Base-by-base conservation (phyloP, 2,329 filamentous ascomycete genomes). In the Diplocarpon rosae region DNA sequence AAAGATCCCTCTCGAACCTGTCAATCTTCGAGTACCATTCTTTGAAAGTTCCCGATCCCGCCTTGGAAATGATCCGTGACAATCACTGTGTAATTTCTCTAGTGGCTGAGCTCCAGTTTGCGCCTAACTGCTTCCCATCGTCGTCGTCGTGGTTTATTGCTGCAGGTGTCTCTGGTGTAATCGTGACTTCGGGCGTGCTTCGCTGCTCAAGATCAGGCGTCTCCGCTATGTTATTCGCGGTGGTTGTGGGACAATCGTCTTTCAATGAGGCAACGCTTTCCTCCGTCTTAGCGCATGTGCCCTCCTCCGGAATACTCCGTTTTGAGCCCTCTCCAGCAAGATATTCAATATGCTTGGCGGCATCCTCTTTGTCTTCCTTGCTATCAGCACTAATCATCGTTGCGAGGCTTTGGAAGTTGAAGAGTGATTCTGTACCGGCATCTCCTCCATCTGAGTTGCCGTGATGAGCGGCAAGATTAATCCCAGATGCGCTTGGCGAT, bases 371-470 rank as follows among this genome's bases (percentile, higher is more conserved):
- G 30, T 60, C 55, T 20, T 56, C 52, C 8, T 59, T 59, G 34
- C 78, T 73, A 34, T 79, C 75, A 39, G 79, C 73, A 32, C 81
- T 85, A 27, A 95, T 85, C 62, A 93, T 85, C 50, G 86, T 85
- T 1, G 86, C 85, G 16, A 96, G 67, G 54, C 87, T 95, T 45
- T 80, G 74, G 60, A 95, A 95, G 62, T 95, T 95, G 65, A 94
- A 92, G 75, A 95, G 78, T 2, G 87, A 78, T 59, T 95, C 89
- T 0, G 72, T 67, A 37, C 72, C 71, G 4, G 69, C 57, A 4
- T 71, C 67, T 17, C 74, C 72, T 6, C 68, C 63, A 17, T 78
- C 73, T 11, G 69, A 68, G 10, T 70, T 59, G 2, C 52, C 63
- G 33, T 58, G 60, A 9, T 42, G 39, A 29, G 42, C 33, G 2